A percentile compares a stretch with the other conserved stretches of the same genome.
phyloP scores from a whole-genome alignment of 2,329 filamentous ascomycete species.

The Aspergillus versicolor region DNA sequence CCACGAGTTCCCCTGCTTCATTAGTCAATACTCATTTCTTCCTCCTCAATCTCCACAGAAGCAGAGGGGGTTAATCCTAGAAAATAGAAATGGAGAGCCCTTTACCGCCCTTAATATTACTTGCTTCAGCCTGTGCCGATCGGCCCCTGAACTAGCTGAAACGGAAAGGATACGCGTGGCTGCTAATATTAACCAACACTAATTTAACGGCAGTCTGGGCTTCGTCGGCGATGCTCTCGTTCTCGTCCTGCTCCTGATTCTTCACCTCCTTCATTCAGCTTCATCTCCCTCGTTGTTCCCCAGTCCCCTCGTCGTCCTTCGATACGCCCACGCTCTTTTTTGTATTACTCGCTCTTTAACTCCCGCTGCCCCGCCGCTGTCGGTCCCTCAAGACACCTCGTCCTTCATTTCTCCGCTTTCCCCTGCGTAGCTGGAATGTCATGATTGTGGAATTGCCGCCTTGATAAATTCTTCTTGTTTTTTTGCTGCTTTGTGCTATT shows the following conservation, averaged over 20 bases:
- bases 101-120: neutral
- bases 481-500: neutral
- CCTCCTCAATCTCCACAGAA: no score
- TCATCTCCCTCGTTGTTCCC: conserved; percentile 2
- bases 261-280: no score
- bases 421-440: conserved; percentile 9
- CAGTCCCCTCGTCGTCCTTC: neutral
- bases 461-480: conserved; percentile 1
- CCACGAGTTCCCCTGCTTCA: neutral
- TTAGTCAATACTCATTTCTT: no score
- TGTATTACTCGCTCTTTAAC: neutral
- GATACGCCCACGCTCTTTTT: conserved; percentile 1
- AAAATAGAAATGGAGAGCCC: neutral
- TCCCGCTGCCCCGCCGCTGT: neutral
- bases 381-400: neutral
- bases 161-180: conserved; percentile 20
- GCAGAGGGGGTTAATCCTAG: neutral
- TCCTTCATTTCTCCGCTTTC: conserved; percentile 5
- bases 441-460: conserved; percentile 12
- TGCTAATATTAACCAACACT: conserved; percentile 5
- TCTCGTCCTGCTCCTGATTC: conserved; percentile 10
- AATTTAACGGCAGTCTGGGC: conserved; percentile 14
- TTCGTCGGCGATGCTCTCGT: neutral
- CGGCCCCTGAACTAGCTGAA: conserved; percentile 17
- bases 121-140: conserved; percentile 4